Evolutionary conservation across 805 yeast genomes (phyloP).

Genomic region (Candida odintsovae): DNA sequence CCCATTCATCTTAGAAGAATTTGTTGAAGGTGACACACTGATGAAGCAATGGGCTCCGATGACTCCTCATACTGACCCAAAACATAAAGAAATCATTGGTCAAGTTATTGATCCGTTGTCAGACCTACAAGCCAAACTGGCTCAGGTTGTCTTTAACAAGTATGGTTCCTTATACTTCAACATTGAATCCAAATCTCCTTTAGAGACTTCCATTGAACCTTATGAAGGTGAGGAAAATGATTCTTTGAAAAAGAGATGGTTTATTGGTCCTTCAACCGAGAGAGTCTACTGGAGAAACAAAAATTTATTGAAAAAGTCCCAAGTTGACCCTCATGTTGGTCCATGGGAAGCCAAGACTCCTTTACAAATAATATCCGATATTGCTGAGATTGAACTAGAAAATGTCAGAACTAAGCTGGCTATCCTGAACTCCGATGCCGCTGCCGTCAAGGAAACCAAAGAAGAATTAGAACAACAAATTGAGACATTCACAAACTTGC

Average conservation of each 20-base stretch:
- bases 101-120: conserved; percentile 68
- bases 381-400: conserved; percentile 65
- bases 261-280: conserved; percentile 87
- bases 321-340: conserved; percentile 52
- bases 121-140: conserved; percentile 52
- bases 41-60: conserved; percentile 93
- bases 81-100: conserved; percentile 44
- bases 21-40: conserved; percentile 68
- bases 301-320: conserved; percentile 42
- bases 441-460: conserved; percentile 39
- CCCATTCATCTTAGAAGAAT: conserved; percentile 81
- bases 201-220: conserved; percentile 23
- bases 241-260: conserved; percentile 62
- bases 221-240: conserved; percentile 59
- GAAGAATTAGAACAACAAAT: conserved; percentile 43
- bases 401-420: conserved; percentile 47
- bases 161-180: conserved; percentile 82
- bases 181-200: conserved; percentile 49
- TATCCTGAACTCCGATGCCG: conserved; percentile 45
- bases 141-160: conserved; percentile 55
- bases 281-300: conserved; percentile 70
- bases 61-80: conserved; percentile 49
- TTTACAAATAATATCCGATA: conserved; percentile 52
- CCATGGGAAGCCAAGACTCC: conserved; percentile 69
- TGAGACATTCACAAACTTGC: conserved; percentile 56